Percentiles rank a stretch among this genome's conserved stretches.
Conservation (phyloP, 2,329 filamentous ascomycete species). For the Cladobotryum mycophilum region DNA sequence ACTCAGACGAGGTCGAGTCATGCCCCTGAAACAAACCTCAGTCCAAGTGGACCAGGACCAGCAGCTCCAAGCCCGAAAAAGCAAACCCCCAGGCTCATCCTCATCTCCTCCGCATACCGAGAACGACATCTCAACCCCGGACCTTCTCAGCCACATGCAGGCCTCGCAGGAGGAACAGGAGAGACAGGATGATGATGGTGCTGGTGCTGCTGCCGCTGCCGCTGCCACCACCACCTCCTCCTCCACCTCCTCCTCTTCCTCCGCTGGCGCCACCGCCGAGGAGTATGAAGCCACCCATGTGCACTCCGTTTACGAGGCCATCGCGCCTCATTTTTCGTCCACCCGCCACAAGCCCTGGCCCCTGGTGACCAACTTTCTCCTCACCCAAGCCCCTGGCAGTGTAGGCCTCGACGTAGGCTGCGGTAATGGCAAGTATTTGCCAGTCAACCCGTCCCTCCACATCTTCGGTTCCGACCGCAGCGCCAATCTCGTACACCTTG, state of each 20-base stretch:
- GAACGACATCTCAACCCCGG: too few relatives aligned
- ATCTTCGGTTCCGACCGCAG: constrained; percentile 83
- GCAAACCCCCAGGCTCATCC: too few relatives aligned
- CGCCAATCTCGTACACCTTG: constrained; percentile 47
- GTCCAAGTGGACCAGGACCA: too few relatives aligned
- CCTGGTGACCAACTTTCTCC: constrained; percentile 74
- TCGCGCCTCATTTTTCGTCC: constrained; percentile 76
- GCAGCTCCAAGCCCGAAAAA: too few relatives aligned
- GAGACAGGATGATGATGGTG: too few relatives aligned
- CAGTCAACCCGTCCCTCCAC: constrained; percentile 69
- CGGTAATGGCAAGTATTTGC: constrained; percentile 93
- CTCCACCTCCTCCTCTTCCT: not conserved
- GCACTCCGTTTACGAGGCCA: constrained; percentile 84
- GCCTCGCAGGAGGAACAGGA: not conserved
- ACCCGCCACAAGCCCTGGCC: constrained; percentile 87
- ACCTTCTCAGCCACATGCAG: not conserved
- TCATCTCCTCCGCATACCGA: too few relatives aligned
- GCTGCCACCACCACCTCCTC: too few relatives aligned
- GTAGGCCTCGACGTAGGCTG: constrained; percentile 89
- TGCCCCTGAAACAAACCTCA: too few relatives aligned
- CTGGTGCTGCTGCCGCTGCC: too few relatives aligned
- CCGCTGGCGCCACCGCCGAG: constrained; percentile 31
- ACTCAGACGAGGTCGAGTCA: too few relatives aligned
- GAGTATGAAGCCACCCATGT: constrained; percentile 82
- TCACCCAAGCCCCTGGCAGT: constrained; percentile 57